Evolutionary conservation across 2,329 filamentous ascomycete genomes (phyloP).

Genomic region (Fusarium bactridioides): DNA sequence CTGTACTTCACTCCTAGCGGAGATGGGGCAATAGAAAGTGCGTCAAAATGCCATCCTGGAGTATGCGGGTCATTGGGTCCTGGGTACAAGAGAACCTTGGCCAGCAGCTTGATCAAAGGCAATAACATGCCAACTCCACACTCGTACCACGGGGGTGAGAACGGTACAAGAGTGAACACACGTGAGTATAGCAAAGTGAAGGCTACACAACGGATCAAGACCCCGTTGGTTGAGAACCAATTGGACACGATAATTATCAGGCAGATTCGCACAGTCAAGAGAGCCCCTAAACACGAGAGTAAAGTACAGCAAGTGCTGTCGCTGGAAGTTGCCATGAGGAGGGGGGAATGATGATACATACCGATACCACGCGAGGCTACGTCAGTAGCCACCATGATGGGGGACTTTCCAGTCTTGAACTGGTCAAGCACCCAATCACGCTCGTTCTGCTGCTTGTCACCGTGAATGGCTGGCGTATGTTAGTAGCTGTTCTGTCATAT

Average conservation of each 20-base stretch:
- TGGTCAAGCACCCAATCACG: conserved; percentile 99
- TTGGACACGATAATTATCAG: conserved; percentile 82
- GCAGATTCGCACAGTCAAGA: conserved; percentile 90
- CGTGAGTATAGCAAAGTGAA: conserved; percentile 69
- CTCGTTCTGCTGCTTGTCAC: conserved; percentile 99
- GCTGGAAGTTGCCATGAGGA: conserved; percentile 64
- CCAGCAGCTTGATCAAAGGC: conserved; percentile 75
- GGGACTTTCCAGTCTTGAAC: conserved; percentile 99
- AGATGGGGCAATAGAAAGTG: conserved; percentile 66
- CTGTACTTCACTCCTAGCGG: conserved; percentile 63
- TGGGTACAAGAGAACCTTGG: conserved; percentile 65
- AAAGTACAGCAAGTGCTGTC: conserved; percentile 74
- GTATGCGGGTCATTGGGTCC: conserved; percentile 63
- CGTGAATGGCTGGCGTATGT: conserved; percentile 80
- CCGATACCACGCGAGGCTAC: conserved; percentile 99
- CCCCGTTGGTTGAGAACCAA: conserved; percentile 83
- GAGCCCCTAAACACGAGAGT: conserved; percentile 90
- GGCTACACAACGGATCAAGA: conserved; percentile 73
- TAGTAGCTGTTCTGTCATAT: conserved; percentile 43
- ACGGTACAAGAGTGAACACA: conserved; percentile 78
- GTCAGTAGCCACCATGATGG: conserved; percentile 99
- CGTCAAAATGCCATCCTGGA: conserved; percentile 61
- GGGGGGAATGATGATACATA: conserved; percentile 77
- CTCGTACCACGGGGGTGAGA: conserved; percentile 71
- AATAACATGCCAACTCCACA: conserved; percentile 80